These are phyloP conservation scores for Dictyostelium firmibasis DNA, from an alignment of 78 protist species.

Conservation along the genomic window DNA sequence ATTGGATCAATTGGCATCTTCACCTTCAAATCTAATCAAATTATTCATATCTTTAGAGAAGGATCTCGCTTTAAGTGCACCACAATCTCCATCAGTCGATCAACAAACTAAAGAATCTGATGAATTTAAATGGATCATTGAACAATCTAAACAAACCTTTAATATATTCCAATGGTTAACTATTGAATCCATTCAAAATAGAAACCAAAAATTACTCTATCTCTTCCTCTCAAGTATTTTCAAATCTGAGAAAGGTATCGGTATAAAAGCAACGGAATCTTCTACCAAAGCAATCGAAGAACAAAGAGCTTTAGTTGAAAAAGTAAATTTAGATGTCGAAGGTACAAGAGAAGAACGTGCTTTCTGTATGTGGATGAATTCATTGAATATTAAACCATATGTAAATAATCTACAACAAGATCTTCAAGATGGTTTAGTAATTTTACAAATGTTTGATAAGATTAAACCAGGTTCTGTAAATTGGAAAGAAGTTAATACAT, in stretches of 20 bases:
- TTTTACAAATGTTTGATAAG: constrained; percentile 81
- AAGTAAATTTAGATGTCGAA: constrained; percentile 53
- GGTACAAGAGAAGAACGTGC: constrained; percentile 90
- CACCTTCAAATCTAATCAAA: constrained; percentile 39
- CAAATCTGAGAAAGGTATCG: constrained; percentile 70
- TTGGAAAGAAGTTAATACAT: constrained; percentile 59
- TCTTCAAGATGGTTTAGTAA: constrained; percentile 77
- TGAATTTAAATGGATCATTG: constrained; percentile 5
- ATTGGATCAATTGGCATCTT: background rate
- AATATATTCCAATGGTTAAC: constrained; percentile 55
- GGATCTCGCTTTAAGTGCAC: background rate
- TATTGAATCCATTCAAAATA: constrained; percentile 5
- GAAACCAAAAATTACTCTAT: constrained; percentile 23
- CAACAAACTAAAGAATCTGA: background rate
- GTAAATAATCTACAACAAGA: constrained; percentile 77
- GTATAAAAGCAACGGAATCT: background rate
- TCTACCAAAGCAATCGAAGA: background rate
- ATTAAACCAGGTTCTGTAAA: constrained; percentile 80
- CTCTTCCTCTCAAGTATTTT: constrained; percentile 55
- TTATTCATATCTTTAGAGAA: background rate
- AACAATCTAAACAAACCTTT: background rate
- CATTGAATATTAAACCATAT: constrained; percentile 76
- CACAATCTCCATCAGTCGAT: background rate
- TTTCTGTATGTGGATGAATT: constrained; percentile 89
- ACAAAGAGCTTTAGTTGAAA: constrained; percentile 17